Conservation (phyloP, 2,329 filamentous ascomycete species). For the Colletotrichum paranaense region DNA sequence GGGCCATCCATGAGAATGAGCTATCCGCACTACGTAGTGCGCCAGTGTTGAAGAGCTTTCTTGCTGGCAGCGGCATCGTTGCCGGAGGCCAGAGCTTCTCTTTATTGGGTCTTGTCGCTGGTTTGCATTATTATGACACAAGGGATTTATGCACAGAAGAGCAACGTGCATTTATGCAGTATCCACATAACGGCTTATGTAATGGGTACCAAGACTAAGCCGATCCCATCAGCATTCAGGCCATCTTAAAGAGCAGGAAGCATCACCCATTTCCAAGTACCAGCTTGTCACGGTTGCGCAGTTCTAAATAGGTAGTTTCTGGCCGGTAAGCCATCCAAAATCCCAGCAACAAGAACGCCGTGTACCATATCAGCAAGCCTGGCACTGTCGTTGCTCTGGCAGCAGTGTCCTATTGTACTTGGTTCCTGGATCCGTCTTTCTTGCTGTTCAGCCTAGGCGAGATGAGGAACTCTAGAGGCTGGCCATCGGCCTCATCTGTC, state of each 20-base stretch:
- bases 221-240: neutral
- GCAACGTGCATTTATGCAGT: neutral
- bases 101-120: neutral
- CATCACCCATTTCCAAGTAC: no score
- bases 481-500: neutral
- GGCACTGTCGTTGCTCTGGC: conserved; percentile 11
- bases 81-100: neutral
- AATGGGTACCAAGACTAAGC: neutral
- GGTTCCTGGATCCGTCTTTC: neutral
- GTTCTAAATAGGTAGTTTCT: neutral
- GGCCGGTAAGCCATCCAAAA: neutral
- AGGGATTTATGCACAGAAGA: neutral
- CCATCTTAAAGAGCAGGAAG: neutral
- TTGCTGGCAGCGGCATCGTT: neutral
- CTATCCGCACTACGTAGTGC: no score
- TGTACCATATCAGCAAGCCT: neutral
- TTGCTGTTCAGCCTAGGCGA: neutral
- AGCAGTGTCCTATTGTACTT: neutral
- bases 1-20: neutral
- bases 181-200: neutral
- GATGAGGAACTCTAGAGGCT: neutral
- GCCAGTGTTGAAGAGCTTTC: neutral
- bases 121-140: neutral
- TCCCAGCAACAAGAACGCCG: neutral
- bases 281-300: no score